A percentile compares a stretch with the other conserved stretches of the same genome.
Conservation (phyloP, 2,329 filamentous ascomycete genomes). For the Stenocarpella maydis region DNA sequence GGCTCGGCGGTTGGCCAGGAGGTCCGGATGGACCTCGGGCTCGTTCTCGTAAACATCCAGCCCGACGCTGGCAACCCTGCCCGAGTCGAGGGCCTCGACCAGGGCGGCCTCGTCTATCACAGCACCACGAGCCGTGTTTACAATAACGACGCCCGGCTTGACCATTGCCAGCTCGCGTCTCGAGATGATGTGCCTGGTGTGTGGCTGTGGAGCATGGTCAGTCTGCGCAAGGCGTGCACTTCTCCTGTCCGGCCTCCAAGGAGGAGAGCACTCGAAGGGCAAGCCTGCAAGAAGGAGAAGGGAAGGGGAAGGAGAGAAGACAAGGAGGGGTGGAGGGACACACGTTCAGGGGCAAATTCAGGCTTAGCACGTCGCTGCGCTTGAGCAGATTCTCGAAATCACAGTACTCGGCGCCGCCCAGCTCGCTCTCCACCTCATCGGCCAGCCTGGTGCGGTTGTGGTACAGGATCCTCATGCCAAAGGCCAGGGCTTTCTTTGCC, state of each 20-base stretch:
- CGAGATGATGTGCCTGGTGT: constrained; percentile 80
- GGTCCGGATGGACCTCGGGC: constrained; percentile 76
- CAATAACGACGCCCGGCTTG: constrained; percentile 79
- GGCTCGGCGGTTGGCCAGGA: constrained; percentile 74
- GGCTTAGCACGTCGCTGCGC: constrained; percentile 77
- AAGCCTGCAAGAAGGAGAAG: background rate
- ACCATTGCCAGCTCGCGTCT: constrained; percentile 75
- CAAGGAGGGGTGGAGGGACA: constrained; percentile 45
- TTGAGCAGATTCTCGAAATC: constrained; percentile 76
- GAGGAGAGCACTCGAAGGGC: background rate
- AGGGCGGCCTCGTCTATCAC: constrained; percentile 84
- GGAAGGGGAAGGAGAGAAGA: background rate
- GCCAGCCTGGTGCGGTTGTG: constrained; percentile 73
- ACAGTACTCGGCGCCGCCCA: constrained; percentile 69
- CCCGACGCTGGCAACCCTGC: constrained; percentile 74
- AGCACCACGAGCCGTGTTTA: constrained; percentile 85
- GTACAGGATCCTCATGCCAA: constrained; percentile 80
- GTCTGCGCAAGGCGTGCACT: background rate
- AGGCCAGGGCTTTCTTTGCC: constrained; percentile 75
- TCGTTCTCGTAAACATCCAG: constrained; percentile 88
- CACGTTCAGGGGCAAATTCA: constrained; percentile 85
- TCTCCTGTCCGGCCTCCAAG: background rate
- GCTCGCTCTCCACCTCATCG: constrained; percentile 59
- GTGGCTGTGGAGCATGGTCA: constrained; percentile 46
- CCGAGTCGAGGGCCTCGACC: constrained; percentile 74